Percentiles rank a stretch among this genome's conserved stretches.
These are phyloP conservation scores for Dendrocalamus latiflorus DNA, from an alignment of 202 grass and related monocot genomes.

Conservation along the genomic window DNA sequence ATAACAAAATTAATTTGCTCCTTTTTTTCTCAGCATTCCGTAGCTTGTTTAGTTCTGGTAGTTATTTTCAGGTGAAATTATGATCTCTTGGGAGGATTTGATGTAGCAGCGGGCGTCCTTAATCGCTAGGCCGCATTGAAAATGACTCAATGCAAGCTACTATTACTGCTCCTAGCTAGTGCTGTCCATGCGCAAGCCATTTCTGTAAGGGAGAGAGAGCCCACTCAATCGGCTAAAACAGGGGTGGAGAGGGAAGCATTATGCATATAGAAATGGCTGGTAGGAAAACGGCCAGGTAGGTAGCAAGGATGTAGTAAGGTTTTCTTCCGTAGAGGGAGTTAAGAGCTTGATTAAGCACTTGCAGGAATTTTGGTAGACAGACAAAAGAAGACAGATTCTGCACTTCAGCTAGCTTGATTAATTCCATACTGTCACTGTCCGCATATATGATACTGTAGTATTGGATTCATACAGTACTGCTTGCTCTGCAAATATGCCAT, in stretches of 20 bases:
- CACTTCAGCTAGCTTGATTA: background rate
- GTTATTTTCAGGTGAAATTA: background rate
- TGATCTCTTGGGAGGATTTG: background rate
- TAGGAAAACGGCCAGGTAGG: background rate
- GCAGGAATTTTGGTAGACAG: background rate
- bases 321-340: background rate
- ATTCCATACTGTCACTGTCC: background rate
- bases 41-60: no score
- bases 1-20: no score
- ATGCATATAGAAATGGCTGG: background rate
- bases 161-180: background rate
- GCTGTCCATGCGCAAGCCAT: slow-evolving; percentile 10
- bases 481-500: background rate
- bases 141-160: background rate
- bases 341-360: background rate
- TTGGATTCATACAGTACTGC: background rate
- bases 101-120: background rate
- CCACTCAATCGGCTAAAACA: background rate
- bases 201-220: background rate
- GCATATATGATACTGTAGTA: background rate
- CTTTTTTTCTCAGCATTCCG: no score
- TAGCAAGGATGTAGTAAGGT: background rate
- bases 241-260: background rate
- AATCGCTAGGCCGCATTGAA: background rate
- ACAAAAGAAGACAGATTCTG: background rate